Percentiles rank a stretch among this genome's conserved stretches.
Conservation (phyloP, 176 grass and related monocot genomes). For the Alopecurus myosuroides region DNA sequence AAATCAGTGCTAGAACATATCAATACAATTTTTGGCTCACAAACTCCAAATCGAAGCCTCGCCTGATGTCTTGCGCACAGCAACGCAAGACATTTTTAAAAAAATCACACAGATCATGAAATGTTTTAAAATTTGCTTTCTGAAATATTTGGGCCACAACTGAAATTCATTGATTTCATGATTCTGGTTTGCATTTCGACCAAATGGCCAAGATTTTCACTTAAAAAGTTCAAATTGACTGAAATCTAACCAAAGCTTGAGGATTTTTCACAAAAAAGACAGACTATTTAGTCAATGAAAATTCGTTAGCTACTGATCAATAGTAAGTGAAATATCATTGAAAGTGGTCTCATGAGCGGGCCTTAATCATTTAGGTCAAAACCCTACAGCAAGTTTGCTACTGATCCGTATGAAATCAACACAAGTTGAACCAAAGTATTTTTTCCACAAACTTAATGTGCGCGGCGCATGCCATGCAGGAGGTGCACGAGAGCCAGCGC, state of each 20-base stretch:
- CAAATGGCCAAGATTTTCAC: neutral
- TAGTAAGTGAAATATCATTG: neutral
- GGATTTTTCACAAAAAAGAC: neutral
- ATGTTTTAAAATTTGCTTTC: neutral
- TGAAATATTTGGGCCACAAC: neutral
- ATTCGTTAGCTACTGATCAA: too few species aligned
- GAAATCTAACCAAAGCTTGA: neutral
- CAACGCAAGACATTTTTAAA: neutral
- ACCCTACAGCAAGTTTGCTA: neutral
- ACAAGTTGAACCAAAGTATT: neutral
- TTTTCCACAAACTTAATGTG: neutral
- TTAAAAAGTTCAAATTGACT: too few species aligned
- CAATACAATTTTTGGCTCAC: neutral
- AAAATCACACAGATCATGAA: neutral
- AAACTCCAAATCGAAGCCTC: neutral
- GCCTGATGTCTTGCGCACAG: neutral
- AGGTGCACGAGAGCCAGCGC: slow-evolving; percentile 87
- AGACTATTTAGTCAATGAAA: neutral
- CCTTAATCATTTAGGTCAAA: neutral
- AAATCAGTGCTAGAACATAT: neutral
- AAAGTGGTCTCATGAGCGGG: neutral
- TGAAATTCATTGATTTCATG: neutral
- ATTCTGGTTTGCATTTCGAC: neutral
- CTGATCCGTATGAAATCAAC: neutral
- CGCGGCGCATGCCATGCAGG: slow-evolving; percentile 32